phyloP scores from a whole-genome alignment of 2,329 filamentous ascomycete genomes.

The Trichoderma asperellum region DNA sequence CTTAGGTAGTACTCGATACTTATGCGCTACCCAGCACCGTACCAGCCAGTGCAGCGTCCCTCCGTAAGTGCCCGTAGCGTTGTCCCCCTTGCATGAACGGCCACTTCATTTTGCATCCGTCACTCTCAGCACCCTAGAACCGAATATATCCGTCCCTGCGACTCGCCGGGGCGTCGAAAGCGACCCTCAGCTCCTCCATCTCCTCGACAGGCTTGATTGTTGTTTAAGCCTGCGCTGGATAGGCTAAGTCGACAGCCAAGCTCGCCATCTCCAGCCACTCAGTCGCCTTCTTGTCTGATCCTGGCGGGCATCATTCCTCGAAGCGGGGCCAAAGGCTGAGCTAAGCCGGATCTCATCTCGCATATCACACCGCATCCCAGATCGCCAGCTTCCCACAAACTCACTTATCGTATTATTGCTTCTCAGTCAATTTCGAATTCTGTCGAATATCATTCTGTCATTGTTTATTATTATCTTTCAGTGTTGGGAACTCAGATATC shows the following conservation, averaged over 20 bases:
- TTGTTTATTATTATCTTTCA: not conserved
- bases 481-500: no score
- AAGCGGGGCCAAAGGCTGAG: slow-evolving; percentile 25
- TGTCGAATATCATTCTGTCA: no score
- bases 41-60: not conserved
- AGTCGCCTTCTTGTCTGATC: not conserved
- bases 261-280: not conserved
- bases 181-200: not conserved
- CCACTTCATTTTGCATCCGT: slow-evolving; percentile 20
- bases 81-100: slow-evolving; percentile 13
- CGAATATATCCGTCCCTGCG: slow-evolving; percentile 18
- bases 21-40: not conserved
- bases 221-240: not conserved
- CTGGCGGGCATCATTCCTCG: slow-evolving; percentile 6
- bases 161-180: not conserved
- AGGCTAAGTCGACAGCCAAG: not conserved
- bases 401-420: not conserved
- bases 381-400: slow-evolving; percentile 6
- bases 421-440: not conserved
- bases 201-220: not conserved
- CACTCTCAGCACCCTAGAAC: slow-evolving; percentile 20
- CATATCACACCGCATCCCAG: slow-evolving; percentile 22
- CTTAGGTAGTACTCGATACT: not conserved
- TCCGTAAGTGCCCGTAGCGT: slow-evolving; percentile 26
- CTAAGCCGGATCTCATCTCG: slow-evolving; percentile 10